These are phyloP conservation scores for Picea engelmannii DNA, from an alignment of 83 land plant species.

Conservation along the genomic window DNA sequence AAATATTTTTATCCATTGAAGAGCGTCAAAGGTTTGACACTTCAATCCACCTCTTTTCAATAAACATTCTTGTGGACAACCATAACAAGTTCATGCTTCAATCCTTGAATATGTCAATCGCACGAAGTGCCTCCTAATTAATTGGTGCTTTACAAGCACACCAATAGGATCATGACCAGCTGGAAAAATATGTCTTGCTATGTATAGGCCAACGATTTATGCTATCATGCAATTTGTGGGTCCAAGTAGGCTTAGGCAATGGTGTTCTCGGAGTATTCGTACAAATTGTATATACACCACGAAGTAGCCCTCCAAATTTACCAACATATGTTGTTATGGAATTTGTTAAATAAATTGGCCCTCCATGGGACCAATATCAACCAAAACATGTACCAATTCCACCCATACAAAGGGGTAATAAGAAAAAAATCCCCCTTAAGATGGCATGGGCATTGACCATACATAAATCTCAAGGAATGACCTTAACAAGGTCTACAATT, in stretches of 20 bases:
- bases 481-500: too few relatives aligned
- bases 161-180: neutral
- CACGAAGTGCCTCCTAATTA: too few relatives aligned
- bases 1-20: too few relatives aligned
- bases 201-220: neutral
- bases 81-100: neutral
- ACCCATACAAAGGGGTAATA: neutral
- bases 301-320: neutral
- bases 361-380: neutral
- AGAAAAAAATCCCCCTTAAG: neutral
- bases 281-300: neutral
- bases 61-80: neutral
- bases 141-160: neutral
- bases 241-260: neutral
- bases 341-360: neutral
- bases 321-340: neutral
- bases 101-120: too few relatives aligned
- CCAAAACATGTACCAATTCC: too few relatives aligned
- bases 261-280: neutral
- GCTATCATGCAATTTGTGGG: neutral
- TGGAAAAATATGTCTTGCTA: neutral
- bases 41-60: too few relatives aligned
- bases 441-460: too few relatives aligned
- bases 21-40: too few relatives aligned
- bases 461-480: too few relatives aligned